Evolutionary conservation across 1,139 yeast genomes (phyloP).

Genomic region (Protomyces lactucae-debilis): DNA sequence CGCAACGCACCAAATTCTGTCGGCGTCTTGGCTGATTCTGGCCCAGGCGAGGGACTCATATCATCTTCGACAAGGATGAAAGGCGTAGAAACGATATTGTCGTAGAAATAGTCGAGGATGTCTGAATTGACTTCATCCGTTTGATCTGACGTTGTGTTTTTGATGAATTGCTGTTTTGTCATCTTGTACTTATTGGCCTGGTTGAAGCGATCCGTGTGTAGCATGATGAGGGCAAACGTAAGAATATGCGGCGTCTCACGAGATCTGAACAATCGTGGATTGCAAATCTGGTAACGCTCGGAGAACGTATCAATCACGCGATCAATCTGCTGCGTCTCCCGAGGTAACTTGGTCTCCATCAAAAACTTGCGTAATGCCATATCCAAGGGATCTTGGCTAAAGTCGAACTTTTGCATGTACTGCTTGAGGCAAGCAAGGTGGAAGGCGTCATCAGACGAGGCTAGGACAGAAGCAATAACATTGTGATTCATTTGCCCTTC

Average conservation of each 20-base stretch:
- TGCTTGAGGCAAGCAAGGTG: conserved; percentile 41
- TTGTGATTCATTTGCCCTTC: conserved; percentile 40
- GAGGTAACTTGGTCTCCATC: conserved; percentile 54
- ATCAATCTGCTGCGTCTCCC: conserved; percentile 68
- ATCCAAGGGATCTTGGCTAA: conserved; percentile 54
- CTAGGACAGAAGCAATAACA: conserved; percentile 43
- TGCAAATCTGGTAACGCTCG: conserved; percentile 45
- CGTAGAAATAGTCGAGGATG: conserved; percentile 52
- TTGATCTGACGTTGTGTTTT: conserved; percentile 40
- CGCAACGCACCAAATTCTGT: conserved; percentile 2
- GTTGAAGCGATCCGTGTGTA: conserved; percentile 67
- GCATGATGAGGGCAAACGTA: conserved; percentile 56
- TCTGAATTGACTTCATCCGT: conserved; percentile 44
- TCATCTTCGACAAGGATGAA: conserved; percentile 46
- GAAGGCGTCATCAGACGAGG: conserved; percentile 42
- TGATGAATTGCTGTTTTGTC: conserved; percentile 57
- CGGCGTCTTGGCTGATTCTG: conserved; percentile 12
- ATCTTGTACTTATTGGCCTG: conserved; percentile 59
- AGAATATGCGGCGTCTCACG: conserved; percentile 54
- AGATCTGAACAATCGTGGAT: conserved; percentile 41
- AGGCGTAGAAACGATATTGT: conserved; percentile 56
- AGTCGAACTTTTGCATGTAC: conserved; percentile 46
- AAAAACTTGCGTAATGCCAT: conserved; percentile 56
- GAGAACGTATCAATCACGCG: conserved; percentile 56
- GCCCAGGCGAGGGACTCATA: conserved; percentile 14